These are phyloP conservation scores for Rickenella mellea DNA, from an alignment of 768 basidiomycete genomes.

Conservation along the genomic window DNA sequence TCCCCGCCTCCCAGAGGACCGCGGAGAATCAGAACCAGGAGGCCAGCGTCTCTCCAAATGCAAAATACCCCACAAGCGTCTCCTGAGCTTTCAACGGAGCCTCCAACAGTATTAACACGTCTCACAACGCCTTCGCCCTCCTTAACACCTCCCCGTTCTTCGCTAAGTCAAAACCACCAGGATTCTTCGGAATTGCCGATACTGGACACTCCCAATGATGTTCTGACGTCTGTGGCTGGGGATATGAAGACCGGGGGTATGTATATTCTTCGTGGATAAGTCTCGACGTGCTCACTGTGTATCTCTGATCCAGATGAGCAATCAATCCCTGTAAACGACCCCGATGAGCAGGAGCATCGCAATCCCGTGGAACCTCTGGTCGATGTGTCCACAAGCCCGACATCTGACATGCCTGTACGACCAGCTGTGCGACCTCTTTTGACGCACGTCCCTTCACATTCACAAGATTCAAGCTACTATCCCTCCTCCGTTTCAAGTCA, in stretches of 20 bases:
- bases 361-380: constrained; percentile 6
- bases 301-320: too few relatives aligned
- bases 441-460: constrained; percentile 17
- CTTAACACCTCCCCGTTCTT: constrained; percentile 26
- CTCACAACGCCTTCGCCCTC: constrained; percentile 2
- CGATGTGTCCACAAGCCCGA: constrained; percentile 1
- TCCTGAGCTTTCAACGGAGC: constrained; percentile 4
- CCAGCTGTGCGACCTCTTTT: constrained; percentile 20
- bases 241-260: too few relatives aligned
- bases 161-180: constrained; percentile 10
- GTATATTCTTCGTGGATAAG: too few relatives aligned
- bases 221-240: too few relatives aligned
- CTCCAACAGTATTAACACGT: constrained; percentile 1
- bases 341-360: constrained; percentile 1
- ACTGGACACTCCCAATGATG: too few relatives aligned
- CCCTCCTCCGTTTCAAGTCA: constrained; percentile 15
- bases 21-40: constrained; percentile 3
- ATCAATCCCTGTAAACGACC: too few relatives aligned
- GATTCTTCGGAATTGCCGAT: too few relatives aligned
- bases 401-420: too few relatives aligned
- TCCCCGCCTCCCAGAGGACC: constrained; percentile 4
- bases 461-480: neutral
- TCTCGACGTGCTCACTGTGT: too few relatives aligned
- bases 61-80: constrained; percentile 11
- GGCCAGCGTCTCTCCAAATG: constrained; percentile 14